Evolutionary conservation across 2,329 filamentous ascomycete species (phyloP).

Genomic region (Penicillium sp.): DNA sequence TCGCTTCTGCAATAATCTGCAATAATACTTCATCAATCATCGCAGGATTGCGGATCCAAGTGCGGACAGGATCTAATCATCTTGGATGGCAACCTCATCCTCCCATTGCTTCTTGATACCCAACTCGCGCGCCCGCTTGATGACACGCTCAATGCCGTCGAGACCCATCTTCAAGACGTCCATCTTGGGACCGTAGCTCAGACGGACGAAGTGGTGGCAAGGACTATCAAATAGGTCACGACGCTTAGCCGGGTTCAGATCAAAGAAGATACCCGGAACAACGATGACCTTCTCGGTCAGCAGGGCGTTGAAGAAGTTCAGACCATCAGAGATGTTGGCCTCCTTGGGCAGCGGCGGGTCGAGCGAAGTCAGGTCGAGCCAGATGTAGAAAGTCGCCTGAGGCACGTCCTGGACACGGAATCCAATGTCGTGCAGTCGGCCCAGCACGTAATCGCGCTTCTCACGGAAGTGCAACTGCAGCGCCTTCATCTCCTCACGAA

Average conservation of each 20-base stretch:
- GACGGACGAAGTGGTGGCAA: constrained; percentile 87
- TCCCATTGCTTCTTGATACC: constrained; percentile 30
- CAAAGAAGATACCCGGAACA: constrained; percentile 97
- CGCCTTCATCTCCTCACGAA: constrained; percentile 83
- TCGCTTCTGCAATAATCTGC: too few species aligned
- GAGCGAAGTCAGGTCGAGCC: constrained; percentile 63
- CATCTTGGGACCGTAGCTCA: constrained; percentile 84
- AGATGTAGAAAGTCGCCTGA: constrained; percentile 94
- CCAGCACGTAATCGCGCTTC: constrained; percentile 90
- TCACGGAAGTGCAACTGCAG: constrained; percentile 87
- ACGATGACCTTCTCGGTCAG: constrained; percentile 94
- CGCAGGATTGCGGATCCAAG: not conserved
- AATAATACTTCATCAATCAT: constrained; percentile 4
- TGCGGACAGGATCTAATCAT: constrained; percentile 27
- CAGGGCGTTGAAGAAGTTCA: constrained; percentile 97
- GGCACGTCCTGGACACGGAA: constrained; percentile 84
- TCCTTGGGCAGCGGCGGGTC: constrained; percentile 58
- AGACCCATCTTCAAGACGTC: constrained; percentile 77
- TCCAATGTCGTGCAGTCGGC: constrained; percentile 79
- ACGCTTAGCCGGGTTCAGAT: constrained; percentile 86
- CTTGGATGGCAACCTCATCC: constrained; percentile 43
- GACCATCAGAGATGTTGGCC: constrained; percentile 80
- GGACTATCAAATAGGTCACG: constrained; percentile 92
- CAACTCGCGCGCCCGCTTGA: constrained; percentile 54
- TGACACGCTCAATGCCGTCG: constrained; percentile 81